Evolutionary conservation across 2,329 filamentous ascomycete species (phyloP).

Genomic region (Microthyrium microscopicum): DNA sequence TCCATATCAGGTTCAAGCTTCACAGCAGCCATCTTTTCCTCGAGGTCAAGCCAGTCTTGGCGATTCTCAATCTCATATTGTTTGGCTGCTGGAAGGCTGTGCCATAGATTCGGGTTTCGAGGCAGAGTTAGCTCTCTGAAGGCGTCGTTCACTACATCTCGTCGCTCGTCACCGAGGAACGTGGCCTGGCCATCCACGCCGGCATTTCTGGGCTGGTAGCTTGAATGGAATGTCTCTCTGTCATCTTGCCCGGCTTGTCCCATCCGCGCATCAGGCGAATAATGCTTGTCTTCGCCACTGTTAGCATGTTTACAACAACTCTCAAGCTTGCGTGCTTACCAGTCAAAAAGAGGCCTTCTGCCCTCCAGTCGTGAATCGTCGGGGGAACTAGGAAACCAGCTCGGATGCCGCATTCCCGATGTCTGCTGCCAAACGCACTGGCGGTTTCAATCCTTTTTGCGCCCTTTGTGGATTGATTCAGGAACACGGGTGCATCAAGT

Average conservation of each 20-base stretch:
- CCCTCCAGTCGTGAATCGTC: slow-evolving; percentile 10
- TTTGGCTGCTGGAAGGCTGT: slow-evolving; percentile 9
- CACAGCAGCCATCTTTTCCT: slow-evolving; percentile 6
- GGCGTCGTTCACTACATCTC: slow-evolving; percentile 8
- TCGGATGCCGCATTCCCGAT: slow-evolving; percentile 7
- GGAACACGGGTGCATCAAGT: slow-evolving; percentile 9
- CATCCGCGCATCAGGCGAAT: slow-evolving; percentile 9
- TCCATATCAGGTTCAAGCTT: slow-evolving; percentile 4
- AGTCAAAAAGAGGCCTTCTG: slow-evolving; percentile 9
- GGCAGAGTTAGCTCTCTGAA: slow-evolving; percentile 9
- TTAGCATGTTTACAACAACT: slow-evolving; percentile 7
- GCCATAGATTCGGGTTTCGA: slow-evolving; percentile 9
- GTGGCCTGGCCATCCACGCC: slow-evolving; percentile 8
- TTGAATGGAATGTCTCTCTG: slow-evolving; percentile 9
- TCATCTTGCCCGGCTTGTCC: slow-evolving; percentile 8
- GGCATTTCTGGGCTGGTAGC: slow-evolving; percentile 9
- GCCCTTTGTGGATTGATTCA: slow-evolving; percentile 7
- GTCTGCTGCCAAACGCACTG: slow-evolving; percentile 9
- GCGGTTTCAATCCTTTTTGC: slow-evolving; percentile 9
- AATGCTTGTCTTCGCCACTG: slow-evolving; percentile 10
- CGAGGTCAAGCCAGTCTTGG: slow-evolving; percentile 9
- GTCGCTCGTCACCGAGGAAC: slow-evolving; percentile 9
- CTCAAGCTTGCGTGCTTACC: slow-evolving; percentile 6
- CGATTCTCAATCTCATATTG: slow-evolving; percentile 9
- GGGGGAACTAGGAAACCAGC: slow-evolving; percentile 9